Evolutionary conservation across 148 eudicot genomes (phyloP).

Genomic region (Rhododendron ovatum): DNA sequence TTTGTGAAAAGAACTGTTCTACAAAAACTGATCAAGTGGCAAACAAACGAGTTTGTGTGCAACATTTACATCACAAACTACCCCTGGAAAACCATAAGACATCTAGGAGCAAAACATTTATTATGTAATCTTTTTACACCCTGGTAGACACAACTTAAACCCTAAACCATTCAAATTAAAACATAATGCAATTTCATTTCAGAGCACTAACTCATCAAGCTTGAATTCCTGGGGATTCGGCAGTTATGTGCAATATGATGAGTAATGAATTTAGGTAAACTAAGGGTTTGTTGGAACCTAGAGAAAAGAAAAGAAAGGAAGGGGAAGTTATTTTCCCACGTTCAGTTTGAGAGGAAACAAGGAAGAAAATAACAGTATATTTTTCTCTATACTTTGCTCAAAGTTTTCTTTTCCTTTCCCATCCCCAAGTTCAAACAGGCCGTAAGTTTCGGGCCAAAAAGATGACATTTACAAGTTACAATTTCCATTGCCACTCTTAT

Average conservation of each 20-base stretch:
- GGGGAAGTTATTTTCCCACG: too few relatives aligned
- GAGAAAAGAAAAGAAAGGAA: too few relatives aligned
- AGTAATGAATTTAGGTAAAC: neutral
- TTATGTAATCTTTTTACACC: neutral
- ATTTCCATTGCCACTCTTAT: neutral
- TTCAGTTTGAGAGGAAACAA: too few relatives aligned
- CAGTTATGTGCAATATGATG: neutral
- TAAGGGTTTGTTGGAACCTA: neutral
- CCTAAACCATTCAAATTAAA: neutral
- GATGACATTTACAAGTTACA: neutral
- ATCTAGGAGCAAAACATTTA: neutral
- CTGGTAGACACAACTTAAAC: neutral
- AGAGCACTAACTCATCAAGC: neutral
- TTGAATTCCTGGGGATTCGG: neutral
- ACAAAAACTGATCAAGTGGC: neutral
- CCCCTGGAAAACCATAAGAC: neutral
- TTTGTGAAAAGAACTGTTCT: neutral
- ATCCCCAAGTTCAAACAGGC: too few relatives aligned
- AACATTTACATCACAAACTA: neutral
- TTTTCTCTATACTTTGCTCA: too few relatives aligned
- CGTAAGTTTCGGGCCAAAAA: neutral
- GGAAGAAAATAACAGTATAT: too few relatives aligned
- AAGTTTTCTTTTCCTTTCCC: too few relatives aligned
- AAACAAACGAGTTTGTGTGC: neutral
- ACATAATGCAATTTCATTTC: neutral